These are phyloP conservation scores for Magnolia kwangsiensis DNA, from an alignment of 164 flowering plant genomes.

Conservation along the genomic window DNA sequence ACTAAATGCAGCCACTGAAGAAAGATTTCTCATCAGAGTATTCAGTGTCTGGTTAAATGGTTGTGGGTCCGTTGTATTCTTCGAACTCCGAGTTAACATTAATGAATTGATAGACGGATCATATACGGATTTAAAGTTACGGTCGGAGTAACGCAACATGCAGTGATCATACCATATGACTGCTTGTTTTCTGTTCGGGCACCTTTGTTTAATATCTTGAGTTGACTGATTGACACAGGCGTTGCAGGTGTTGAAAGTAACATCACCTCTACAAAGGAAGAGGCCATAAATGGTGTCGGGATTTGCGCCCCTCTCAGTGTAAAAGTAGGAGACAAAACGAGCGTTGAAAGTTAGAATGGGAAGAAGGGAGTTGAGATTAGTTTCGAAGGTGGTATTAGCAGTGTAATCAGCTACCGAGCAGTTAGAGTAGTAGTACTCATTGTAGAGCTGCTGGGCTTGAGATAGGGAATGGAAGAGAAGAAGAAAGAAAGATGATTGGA, in stretches of 20 bases:
- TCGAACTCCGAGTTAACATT: background rate
- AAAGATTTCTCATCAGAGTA: background rate
- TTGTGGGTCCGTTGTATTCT: background rate
- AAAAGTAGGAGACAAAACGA: slow-evolving; percentile 15
- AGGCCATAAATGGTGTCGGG: slow-evolving; percentile 16
- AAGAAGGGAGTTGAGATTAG: slow-evolving; percentile 18
- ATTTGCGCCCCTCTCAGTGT: slow-evolving; percentile 14
- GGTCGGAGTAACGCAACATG: slow-evolving; percentile 13
- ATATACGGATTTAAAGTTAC: background rate
- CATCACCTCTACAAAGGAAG: slow-evolving; percentile 22
- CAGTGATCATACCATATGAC: slow-evolving; percentile 26
- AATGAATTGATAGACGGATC: background rate
- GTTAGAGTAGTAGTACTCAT: background rate
- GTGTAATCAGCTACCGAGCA: slow-evolving; percentile 7
- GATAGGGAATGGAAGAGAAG: too few relatives aligned
- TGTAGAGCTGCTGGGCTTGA: too few relatives aligned
- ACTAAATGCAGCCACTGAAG: background rate
- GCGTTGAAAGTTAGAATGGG: slow-evolving; percentile 8
- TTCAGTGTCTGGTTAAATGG: background rate
- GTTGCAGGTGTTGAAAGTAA: slow-evolving; percentile 6
- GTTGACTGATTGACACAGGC: slow-evolving; percentile 10
- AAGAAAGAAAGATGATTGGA: too few relatives aligned
- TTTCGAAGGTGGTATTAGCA: slow-evolving; percentile 8
- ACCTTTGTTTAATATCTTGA: background rate
- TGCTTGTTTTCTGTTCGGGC: slow-evolving; percentile 1